Conservation (phyloP, 2,329 filamentous ascomycete species). For the Penicillium nordicum region DNA sequence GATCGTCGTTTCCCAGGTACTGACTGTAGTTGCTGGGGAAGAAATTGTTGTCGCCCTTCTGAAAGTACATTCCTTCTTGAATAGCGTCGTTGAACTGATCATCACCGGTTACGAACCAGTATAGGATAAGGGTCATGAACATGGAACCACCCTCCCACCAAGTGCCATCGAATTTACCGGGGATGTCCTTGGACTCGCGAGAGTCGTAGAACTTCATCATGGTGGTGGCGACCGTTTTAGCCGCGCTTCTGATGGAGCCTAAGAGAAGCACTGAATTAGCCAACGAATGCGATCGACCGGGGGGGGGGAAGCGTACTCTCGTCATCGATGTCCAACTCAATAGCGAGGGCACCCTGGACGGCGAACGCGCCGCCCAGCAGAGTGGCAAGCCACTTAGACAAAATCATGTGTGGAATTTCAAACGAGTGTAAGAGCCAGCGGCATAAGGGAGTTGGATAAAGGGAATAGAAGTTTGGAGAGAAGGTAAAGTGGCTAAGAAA, state of each 20-base stretch:
- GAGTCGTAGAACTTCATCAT: slow-evolving; percentile 41
- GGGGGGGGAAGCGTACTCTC: slow-evolving; percentile 13
- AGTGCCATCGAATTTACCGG: slow-evolving; percentile 40
- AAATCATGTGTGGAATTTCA: slow-evolving; percentile 14
- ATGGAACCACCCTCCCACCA: slow-evolving; percentile 72
- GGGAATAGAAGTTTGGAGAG: neutral
- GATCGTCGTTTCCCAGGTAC: slow-evolving; percentile 53
- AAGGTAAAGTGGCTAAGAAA: neutral
- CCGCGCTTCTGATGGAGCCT: slow-evolving; percentile 36
- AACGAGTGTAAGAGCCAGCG: slow-evolving; percentile 9
- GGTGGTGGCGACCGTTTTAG: slow-evolving; percentile 36
- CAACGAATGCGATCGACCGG: neutral
- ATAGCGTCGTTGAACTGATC: slow-evolving; percentile 66
- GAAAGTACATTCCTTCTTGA: slow-evolving; percentile 66
- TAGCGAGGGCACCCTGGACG: slow-evolving; percentile 17
- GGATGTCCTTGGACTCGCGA: slow-evolving; percentile 37
- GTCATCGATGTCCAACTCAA: slow-evolving; percentile 18
- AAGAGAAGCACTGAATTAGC: slow-evolving; percentile 4
- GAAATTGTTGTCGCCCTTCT: slow-evolving; percentile 72
- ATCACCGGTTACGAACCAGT: slow-evolving; percentile 81
- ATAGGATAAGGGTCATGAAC: slow-evolving; percentile 68
- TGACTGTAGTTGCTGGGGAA: slow-evolving; percentile 62
- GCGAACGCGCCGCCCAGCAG: slow-evolving; percentile 20
- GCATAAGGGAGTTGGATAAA: slow-evolving; percentile 9
- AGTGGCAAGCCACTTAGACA: slow-evolving; percentile 19